Conservation (phyloP, 2,329 filamentous ascomycete species). For the Ophiocordyceps camponoti-saundersi region DNA sequence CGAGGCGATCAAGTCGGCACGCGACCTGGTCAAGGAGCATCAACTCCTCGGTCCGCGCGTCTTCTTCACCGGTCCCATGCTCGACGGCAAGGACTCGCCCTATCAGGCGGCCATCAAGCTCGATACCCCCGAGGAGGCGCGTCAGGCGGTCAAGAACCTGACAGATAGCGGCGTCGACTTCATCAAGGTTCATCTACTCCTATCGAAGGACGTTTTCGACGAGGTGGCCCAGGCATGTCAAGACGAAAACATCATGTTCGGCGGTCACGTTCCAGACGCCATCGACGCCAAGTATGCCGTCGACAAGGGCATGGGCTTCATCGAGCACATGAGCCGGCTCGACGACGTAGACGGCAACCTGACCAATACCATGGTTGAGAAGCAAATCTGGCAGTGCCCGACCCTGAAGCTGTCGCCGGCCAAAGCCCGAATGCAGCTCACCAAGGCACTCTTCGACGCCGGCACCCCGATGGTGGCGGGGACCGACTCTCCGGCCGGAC, state of each 20-base stretch:
- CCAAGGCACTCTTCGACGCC: neutral
- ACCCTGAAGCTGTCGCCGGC: neutral
- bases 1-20: neutral
- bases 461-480: neutral
- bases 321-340: slow-evolving; percentile 1
- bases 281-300: neutral
- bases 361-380: neutral
- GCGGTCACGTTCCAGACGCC: neutral
- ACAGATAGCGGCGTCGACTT: neutral
- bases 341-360: neutral
- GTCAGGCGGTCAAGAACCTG: neutral
- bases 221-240: neutral
- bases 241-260: neutral
- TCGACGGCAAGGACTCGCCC: neutral
- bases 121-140: neutral
- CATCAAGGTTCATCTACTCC: neutral
- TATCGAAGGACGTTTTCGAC: neutral
- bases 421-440: neutral
- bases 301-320: neutral
- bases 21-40: neutral
- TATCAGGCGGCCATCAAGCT: neutral
- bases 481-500: neutral
- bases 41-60: neutral
- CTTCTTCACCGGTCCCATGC: neutral
- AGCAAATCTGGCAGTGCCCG: neutral